phyloP scores from a whole-genome alignment of 352 stramenopile genomes.

The Pythium aristosporum region DNA sequence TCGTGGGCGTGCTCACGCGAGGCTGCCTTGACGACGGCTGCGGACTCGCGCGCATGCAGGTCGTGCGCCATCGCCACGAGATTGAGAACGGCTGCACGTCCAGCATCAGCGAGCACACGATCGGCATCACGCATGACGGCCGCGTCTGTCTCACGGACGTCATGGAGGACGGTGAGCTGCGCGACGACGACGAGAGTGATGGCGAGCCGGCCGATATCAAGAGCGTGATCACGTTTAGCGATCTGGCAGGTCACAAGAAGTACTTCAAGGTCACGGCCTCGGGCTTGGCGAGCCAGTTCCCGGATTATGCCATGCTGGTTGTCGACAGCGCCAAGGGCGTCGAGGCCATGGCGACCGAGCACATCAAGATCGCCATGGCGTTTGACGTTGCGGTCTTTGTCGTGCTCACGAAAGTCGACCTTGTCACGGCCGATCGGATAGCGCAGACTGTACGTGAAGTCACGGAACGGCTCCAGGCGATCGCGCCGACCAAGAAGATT shows the following conservation, averaged over 20 bases:
- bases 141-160: constrained; percentile 55
- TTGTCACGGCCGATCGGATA: constrained; percentile 42
- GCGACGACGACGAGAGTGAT: constrained; percentile 36
- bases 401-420: constrained; percentile 80
- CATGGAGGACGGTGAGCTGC: constrained; percentile 47
- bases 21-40: constrained; percentile 82
- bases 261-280: constrained; percentile 90
- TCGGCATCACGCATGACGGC: constrained; percentile 64
- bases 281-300: constrained; percentile 79
- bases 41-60: constrained; percentile 86
- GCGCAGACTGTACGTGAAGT: constrained; percentile 49
- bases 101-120: constrained; percentile 87
- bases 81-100: constrained; percentile 88
- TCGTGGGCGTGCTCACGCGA: constrained; percentile 87
- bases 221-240: constrained; percentile 64
- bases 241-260: constrained; percentile 82
- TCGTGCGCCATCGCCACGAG: constrained; percentile 89
- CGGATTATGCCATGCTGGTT: constrained; percentile 86
- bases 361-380: constrained; percentile 74
- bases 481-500: constrained; percentile 23
- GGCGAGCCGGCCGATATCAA: constrained; percentile 24
- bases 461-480: constrained; percentile 33
- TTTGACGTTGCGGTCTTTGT: constrained; percentile 75
- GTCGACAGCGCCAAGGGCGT: constrained; percentile 67
- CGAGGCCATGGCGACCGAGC: constrained; percentile 74